These are phyloP conservation scores for Colletotrichum zoysiae DNA, from an alignment of 2,329 filamentous ascomycete species.

Conservation along the genomic window DNA sequence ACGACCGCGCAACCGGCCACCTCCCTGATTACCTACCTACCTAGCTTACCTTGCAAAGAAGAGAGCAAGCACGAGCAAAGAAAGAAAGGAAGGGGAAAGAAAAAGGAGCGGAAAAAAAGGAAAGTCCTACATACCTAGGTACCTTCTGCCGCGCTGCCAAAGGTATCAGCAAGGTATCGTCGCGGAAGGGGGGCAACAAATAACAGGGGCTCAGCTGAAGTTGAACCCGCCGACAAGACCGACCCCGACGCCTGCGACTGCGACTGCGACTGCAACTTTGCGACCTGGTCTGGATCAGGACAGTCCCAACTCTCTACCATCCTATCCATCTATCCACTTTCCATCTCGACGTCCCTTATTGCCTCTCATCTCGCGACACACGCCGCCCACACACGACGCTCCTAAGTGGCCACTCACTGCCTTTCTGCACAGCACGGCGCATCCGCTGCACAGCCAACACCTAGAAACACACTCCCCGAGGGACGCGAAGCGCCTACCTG, in stretches of 20 bases:
- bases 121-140: conserved; percentile 1
- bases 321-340: conserved; percentile 27
- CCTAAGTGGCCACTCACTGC: conserved; percentile 21
- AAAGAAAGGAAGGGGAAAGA: not conserved
- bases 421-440: conserved; percentile 35
- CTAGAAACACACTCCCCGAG: conserved; percentile 35
- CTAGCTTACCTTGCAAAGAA: conserved; percentile 14
- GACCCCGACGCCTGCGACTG: conserved; percentile 27
- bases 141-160: not conserved
- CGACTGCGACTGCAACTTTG: conserved; percentile 15
- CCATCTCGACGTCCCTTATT: conserved; percentile 5
- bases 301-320: conserved; percentile 19
- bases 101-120: not conserved
- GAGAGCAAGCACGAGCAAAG: conserved; percentile 8
- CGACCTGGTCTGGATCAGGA: conserved; percentile 22
- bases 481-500: conserved; percentile 33
- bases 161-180: conserved; percentile 6
- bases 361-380: conserved; percentile 22
- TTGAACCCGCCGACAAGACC: conserved; percentile 25
- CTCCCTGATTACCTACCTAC: conserved; percentile 24
- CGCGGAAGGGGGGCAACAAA: not conserved
- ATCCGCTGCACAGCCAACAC: conserved; percentile 36
- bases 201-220: conserved; percentile 38
- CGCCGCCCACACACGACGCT: conserved; percentile 8
- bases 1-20: conserved; percentile 14